Evolutionary conservation across 2,329 filamentous ascomycete species (phyloP), one percentile per base, ranked within the genome.

Genomic region (Helotiales sp.): DNA sequence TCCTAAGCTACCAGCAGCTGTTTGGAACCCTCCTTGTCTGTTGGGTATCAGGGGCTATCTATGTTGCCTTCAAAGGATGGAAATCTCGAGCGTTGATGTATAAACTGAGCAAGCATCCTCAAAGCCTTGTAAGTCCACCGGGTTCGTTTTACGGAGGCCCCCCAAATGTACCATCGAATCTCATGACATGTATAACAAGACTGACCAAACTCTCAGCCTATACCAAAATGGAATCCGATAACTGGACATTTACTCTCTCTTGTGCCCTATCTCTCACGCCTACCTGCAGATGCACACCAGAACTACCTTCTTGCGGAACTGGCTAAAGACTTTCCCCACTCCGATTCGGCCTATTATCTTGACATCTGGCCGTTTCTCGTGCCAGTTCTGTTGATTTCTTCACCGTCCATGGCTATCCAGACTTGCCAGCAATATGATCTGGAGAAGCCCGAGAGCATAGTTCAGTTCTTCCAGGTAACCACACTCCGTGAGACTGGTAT

Each of bases 281-380:
- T 69, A 3, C 71, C 71, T 34, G 22, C 22, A 17, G 65, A 73
- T 63, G 67, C 54, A 10, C 66, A 68, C 5, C 67, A 70, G 40
- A 67, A 63, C 20, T 71, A 69, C 28, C 11, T 69, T 11, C 63
- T 73, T 10, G 65, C 52, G 13, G 66, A 66, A 22, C 45, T 72
- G 11, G 49, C 61, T 6, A 67, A 65, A 17, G 10, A 61, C n/a
- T 71, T 70, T 20, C 40, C 55, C 0, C 66, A 69, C 22, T 61
- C 64, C 22, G 71, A 69, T 37, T 61, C 59, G 1, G 17, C 63
- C 6, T 72, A 65, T 34, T 74, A 74, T 52, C 40, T 75, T 28
- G 73, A 75, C 47, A 24, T 71, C 2, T 75, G 72, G 68, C 73
- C 73, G 6, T 70, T 73, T 34, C 30, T 43, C 15, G 54, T 32